phyloP scores from a whole-genome alignment of 768 basidiomycete genomes.

The Tylopilus plumbeoviolaceoides region DNA sequence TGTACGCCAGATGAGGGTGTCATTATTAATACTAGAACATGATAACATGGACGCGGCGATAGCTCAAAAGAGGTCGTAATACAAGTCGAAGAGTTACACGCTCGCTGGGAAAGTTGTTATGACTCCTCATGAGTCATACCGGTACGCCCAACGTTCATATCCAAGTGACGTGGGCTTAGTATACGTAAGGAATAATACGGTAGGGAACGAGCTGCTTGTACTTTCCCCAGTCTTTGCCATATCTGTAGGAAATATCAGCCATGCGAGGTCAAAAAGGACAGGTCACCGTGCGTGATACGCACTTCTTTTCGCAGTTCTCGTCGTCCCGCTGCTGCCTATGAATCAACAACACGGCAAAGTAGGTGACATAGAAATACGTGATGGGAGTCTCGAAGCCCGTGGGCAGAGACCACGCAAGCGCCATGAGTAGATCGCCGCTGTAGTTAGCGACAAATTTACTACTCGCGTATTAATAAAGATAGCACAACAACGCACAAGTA shows the following conservation, averaged over 20 bases:
- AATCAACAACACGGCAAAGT: slow-evolving; percentile 84
- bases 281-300: slow-evolving; percentile 23
- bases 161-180: slow-evolving; percentile 34
- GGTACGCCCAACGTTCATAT: neutral
- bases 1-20: no score
- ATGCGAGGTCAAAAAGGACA: neutral
- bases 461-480: no score
- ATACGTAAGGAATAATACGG: slow-evolving; percentile 82
- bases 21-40: no score
- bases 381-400: slow-evolving; percentile 90
- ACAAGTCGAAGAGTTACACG: neutral
- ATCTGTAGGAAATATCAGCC: slow-evolving; percentile 42
- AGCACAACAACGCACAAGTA: slow-evolving; percentile 54
- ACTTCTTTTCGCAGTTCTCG: slow-evolving; percentile 88
- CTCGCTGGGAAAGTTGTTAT: neutral
- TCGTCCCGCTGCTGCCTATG: slow-evolving; percentile 92
- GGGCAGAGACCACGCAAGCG: slow-evolving; percentile 88
- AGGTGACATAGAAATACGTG: slow-evolving; percentile 91
- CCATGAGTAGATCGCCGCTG: slow-evolving; percentile 87
- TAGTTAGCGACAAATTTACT: neutral
- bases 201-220: slow-evolving; percentile 86
- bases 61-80: neutral
- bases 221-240: slow-evolving; percentile 90
- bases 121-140: neutral
- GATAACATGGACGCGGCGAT: neutral